Evolutionary conservation across 768 basidiomycete species (phyloP).

Genomic region (Hygrophoropsis aurantiaca): DNA sequence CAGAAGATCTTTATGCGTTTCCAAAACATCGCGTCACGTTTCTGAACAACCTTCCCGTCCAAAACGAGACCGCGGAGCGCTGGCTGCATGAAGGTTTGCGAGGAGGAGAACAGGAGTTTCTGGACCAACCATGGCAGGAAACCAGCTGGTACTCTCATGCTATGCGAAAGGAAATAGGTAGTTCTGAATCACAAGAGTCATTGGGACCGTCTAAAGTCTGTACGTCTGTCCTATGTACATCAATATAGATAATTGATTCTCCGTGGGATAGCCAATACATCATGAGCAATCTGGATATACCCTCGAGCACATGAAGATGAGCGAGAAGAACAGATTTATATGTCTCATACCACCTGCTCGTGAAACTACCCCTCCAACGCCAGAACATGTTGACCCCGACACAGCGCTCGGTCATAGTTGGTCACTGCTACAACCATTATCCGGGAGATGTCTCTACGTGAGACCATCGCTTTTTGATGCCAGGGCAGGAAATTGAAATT

Average conservation of each 20-base stretch:
- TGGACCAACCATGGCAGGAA: slow-evolving; percentile 59
- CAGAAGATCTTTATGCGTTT: slow-evolving; percentile 78
- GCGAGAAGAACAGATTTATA: slow-evolving; percentile 66
- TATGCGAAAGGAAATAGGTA: slow-evolving; percentile 59
- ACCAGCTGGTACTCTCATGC: slow-evolving; percentile 37
- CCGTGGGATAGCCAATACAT: slow-evolving; percentile 11
- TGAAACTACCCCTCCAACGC: slow-evolving; percentile 38
- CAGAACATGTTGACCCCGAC: slow-evolving; percentile 59
- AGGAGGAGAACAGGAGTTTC: slow-evolving; percentile 77
- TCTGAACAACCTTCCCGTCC: slow-evolving; percentile 74
- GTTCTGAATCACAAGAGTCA: slow-evolving; percentile 40
- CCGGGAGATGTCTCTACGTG: slow-evolving; percentile 85
- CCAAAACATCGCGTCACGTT: slow-evolving; percentile 82
- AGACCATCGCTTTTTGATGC: slow-evolving; percentile 36
- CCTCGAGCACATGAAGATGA: slow-evolving; percentile 76
- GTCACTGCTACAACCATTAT: slow-evolving; percentile 77
- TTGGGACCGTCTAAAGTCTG: slow-evolving; percentile 28
- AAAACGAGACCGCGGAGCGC: slow-evolving; percentile 66
- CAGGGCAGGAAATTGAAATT: slow-evolving; percentile 29
- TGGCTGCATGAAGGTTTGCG: slow-evolving; percentile 74
- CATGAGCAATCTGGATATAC: slow-evolving; percentile 39
- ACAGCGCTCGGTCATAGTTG: slow-evolving; percentile 74
- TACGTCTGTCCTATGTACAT: slow-evolving; percentile 31
- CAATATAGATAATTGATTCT: slow-evolving; percentile 15
- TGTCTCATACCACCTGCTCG: slow-evolving; percentile 75